These are phyloP conservation scores for Candida odintsovae DNA, from an alignment of 805 yeast genomes.

Conservation along the genomic window DNA sequence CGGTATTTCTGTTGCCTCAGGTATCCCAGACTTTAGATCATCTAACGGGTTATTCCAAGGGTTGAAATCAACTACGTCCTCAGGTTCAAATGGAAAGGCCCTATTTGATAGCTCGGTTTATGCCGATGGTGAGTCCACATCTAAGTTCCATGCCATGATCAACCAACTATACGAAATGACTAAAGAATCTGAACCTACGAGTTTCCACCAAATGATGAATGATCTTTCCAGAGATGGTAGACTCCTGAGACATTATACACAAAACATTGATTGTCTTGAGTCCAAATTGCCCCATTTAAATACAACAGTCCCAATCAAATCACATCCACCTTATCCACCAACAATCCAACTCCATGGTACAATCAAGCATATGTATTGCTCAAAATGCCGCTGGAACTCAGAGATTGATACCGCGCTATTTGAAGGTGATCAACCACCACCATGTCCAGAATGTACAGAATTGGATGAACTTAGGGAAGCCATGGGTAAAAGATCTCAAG, in stretches of 20 bases:
- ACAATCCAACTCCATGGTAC: slow-evolving; percentile 86
- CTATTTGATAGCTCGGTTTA: slow-evolving; percentile 78
- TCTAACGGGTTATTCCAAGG: slow-evolving; percentile 69
- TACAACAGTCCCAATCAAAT: slow-evolving; percentile 44
- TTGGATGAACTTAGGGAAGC: slow-evolving; percentile 47
- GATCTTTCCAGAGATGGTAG: slow-evolving; percentile 55
- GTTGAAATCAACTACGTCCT: slow-evolving; percentile 33
- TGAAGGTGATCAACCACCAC: slow-evolving; percentile 37
- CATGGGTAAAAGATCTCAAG: slow-evolving; percentile 63
- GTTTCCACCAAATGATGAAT: slow-evolving; percentile 64
- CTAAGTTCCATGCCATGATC: slow-evolving; percentile 70
- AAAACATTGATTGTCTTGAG: slow-evolving; percentile 82
- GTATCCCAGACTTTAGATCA: slow-evolving; percentile 85
- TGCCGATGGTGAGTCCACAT: slow-evolving; percentile 52
- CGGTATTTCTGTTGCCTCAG: slow-evolving; percentile 85
- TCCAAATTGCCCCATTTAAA: slow-evolving; percentile 43
- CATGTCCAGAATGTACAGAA: slow-evolving; percentile 63
- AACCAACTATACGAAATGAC: slow-evolving; percentile 54
- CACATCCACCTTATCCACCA: slow-evolving; percentile 41
- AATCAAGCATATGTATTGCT: slow-evolving; percentile 64
- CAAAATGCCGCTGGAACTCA: slow-evolving; percentile 62
- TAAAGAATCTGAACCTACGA: slow-evolving; percentile 56
- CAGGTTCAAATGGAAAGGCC: slow-evolving; percentile 49
- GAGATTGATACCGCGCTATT: slow-evolving; percentile 50
- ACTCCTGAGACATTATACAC: slow-evolving; percentile 73